phyloP scores from a whole-genome alignment of 1,139 yeast genomes.

The Nakaseomyces delphensis region DNA sequence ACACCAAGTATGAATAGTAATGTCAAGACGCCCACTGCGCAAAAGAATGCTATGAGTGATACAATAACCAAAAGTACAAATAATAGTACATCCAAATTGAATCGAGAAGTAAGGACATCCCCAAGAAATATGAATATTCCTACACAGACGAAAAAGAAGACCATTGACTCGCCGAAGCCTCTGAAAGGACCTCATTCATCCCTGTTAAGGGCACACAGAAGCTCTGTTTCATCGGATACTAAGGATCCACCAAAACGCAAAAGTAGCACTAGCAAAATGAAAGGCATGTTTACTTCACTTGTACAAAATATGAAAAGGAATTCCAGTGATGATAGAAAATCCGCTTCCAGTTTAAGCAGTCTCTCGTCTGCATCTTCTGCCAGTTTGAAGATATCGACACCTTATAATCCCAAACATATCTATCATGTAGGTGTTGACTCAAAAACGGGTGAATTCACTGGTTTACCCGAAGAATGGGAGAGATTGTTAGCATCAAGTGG shows the following conservation, averaged over 20 bases:
- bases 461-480: conserved; percentile 91
- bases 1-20: not conserved
- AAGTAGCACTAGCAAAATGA: conserved; percentile 25
- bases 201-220: not conserved
- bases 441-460: conserved; percentile 79
- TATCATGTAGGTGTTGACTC: conserved; percentile 87
- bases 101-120: not conserved
- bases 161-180: not conserved
- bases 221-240: not conserved
- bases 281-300: conserved; percentile 43
- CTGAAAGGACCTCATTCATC: not conserved
- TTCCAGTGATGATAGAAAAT: conserved; percentile 24
- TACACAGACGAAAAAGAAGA: not conserved
- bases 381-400: conserved; percentile 68
- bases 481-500: conserved; percentile 75
- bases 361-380: conserved; percentile 20
- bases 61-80: not conserved
- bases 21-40: not conserved
- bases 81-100: not conserved
- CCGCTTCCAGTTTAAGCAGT: conserved; percentile 20
- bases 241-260: conserved; percentile 3
- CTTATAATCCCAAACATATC: conserved; percentile 82
- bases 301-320: conserved; percentile 38
- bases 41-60: not conserved
- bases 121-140: not conserved